phyloP scores from a whole-genome alignment of 257 asterid genomes.

The Ligustrum vulgare region DNA sequence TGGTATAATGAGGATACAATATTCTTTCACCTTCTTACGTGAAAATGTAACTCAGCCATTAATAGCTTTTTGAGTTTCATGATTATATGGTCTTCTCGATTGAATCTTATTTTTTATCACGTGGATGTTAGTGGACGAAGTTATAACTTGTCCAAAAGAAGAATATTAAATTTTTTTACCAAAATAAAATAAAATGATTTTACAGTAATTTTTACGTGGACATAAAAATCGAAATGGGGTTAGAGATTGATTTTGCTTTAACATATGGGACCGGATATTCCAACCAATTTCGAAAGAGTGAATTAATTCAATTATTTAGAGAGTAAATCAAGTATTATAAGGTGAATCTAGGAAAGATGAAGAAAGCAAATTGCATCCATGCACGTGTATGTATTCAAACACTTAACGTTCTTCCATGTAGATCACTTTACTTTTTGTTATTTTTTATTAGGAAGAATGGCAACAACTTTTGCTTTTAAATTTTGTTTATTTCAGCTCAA shows the following conservation, averaged over 20 bases:
- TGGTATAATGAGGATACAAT: too few relatives aligned
- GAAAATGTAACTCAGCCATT: too few relatives aligned
- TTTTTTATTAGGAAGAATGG: neutral
- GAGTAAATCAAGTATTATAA: too few relatives aligned
- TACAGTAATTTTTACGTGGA: conserved; percentile 7
- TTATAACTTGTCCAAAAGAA: neutral
- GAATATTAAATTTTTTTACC: too few relatives aligned
- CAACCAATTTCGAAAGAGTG: conserved; percentile 16
- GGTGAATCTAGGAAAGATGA: neutral
- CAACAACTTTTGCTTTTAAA: neutral
- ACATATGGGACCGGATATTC: conserved; percentile 19
- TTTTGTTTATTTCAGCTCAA: too few relatives aligned
- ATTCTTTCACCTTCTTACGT: too few relatives aligned
- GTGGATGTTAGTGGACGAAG: too few relatives aligned
- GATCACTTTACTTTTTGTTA: neutral
- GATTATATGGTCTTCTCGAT: too few relatives aligned
- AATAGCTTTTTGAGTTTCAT: too few relatives aligned
- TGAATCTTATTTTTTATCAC: too few relatives aligned
- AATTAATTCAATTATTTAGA: neutral
- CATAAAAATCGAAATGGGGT: conserved; percentile 6
- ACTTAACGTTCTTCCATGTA: neutral
- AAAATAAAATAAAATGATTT: neutral
- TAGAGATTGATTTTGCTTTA: conserved; percentile 21
- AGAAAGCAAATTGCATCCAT: neutral
- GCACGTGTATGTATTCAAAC: neutral